phyloP scores from a whole-genome alignment of 768 basidiomycete genomes.

The Dentipellis sp. region DNA sequence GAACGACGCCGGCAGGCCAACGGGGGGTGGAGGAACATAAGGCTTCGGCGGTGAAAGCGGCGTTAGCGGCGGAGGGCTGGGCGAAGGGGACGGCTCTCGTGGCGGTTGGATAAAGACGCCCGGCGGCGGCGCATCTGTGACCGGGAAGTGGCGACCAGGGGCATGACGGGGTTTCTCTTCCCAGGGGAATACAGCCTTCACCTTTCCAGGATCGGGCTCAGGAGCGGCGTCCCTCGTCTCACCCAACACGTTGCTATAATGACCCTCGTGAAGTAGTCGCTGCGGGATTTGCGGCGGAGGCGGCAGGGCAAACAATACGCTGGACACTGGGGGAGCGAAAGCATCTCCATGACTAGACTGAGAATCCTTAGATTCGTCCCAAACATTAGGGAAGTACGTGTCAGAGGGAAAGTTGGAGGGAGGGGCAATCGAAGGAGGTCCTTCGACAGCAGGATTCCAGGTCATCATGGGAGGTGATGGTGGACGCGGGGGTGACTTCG shows the following conservation, averaged over 20 bases:
- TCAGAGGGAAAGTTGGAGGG: slow-evolving; percentile 56
- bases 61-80: slow-evolving; percentile 17
- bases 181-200: slow-evolving; percentile 91
- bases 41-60: slow-evolving; percentile 9
- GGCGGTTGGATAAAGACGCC: slow-evolving; percentile 11
- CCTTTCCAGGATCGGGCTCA: slow-evolving; percentile 61
- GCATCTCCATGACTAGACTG: slow-evolving; percentile 28
- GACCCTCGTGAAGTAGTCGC: slow-evolving; percentile 56
- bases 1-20: slow-evolving; percentile 47
- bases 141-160: slow-evolving; percentile 63
- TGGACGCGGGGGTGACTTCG: slow-evolving; percentile 31
- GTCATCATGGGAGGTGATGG: slow-evolving; percentile 53
- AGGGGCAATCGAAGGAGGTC: slow-evolving; percentile 60
- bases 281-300: slow-evolving; percentile 56
- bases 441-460: slow-evolving; percentile 80
- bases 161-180: slow-evolving; percentile 62
- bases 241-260: slow-evolving; percentile 56
- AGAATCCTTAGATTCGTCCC: slow-evolving; percentile 58
- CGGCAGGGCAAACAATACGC: slow-evolving; percentile 52
- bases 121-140: slow-evolving; percentile 15
- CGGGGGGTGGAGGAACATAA: slow-evolving; percentile 23
- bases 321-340: slow-evolving; percentile 11
- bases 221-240: slow-evolving; percentile 34
- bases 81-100: neutral
- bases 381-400: slow-evolving; percentile 76